phyloP scores from a whole-genome alignment of 2,329 filamentous ascomycete genomes.

The Fusarium oligoseptatum region DNA sequence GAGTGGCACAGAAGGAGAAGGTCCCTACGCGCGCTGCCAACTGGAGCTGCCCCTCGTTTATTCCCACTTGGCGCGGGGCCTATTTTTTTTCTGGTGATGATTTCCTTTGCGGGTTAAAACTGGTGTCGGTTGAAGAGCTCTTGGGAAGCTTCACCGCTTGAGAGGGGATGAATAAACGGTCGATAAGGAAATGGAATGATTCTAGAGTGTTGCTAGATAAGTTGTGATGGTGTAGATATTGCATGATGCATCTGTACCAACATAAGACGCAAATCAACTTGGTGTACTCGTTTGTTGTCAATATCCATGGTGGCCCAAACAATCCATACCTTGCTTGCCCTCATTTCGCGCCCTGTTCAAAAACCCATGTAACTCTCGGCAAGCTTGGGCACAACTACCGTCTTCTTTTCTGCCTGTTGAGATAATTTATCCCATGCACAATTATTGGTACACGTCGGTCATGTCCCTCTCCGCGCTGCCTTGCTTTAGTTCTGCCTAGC shows the following conservation, averaged over 20 bases:
- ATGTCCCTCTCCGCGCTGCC: neutral
- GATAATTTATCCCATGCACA: slow-evolving; percentile 1
- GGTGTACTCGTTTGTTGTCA: neutral
- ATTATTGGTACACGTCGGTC: neutral
- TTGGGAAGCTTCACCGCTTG: slow-evolving; percentile 18
- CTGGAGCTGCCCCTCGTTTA: slow-evolving; percentile 37
- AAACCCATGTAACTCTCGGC: slow-evolving; percentile 2
- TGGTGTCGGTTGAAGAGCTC: slow-evolving; percentile 5
- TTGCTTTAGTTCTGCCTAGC: neutral
- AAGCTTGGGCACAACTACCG: neutral
- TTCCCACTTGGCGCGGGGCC: slow-evolving; percentile 40
- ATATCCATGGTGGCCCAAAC: slow-evolving; percentile 1
- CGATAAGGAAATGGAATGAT: neutral
- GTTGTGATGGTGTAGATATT: neutral
- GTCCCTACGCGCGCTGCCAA: slow-evolving; percentile 13
- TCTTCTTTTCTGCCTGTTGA: neutral
- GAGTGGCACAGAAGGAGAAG: neutral
- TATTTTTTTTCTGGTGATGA: slow-evolving; percentile 27
- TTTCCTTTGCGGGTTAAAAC: slow-evolving; percentile 26
- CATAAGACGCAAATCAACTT: neutral
- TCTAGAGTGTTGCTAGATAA: neutral
- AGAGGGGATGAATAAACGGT: neutral
- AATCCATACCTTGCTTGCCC: neutral
- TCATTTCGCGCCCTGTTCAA: neutral
- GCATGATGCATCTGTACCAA: neutral